Conservation (phyloP, 768 basidiomycete species). For the Tylopilus felleus region DNA sequence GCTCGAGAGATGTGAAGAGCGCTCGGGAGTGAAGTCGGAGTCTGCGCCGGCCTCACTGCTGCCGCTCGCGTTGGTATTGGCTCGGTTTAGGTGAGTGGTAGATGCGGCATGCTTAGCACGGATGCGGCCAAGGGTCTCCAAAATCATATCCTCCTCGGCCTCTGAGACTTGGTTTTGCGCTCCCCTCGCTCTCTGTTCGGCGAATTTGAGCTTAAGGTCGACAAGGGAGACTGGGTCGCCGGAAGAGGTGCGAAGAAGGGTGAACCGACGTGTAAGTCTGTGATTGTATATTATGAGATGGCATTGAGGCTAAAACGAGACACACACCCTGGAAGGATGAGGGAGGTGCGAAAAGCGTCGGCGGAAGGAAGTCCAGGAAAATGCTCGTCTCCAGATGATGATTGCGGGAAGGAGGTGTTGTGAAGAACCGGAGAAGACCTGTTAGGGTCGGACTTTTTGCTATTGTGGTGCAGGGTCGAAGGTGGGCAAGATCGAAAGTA, state of each 20-base stretch:
- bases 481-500: slow-evolving; percentile 21
- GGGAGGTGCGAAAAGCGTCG: slow-evolving; percentile 81
- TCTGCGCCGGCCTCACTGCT: slow-evolving; percentile 20
- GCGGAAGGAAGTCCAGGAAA: slow-evolving; percentile 61
- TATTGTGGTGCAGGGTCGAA: slow-evolving; percentile 34
- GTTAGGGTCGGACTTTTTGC: slow-evolving; percentile 72
- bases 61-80: slow-evolving; percentile 16
- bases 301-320: slow-evolving; percentile 6
- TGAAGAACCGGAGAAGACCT: slow-evolving; percentile 46
- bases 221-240: slow-evolving; percentile 66
- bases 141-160: slow-evolving; percentile 81
- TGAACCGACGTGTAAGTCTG: slow-evolving; percentile 81
- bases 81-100: slow-evolving; percentile 15
- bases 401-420: slow-evolving; percentile 26
- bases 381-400: slow-evolving; percentile 35
- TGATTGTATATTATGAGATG: slow-evolving; percentile 15
- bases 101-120: slow-evolving; percentile 35
- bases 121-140: slow-evolving; percentile 65
- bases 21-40: slow-evolving; percentile 32
- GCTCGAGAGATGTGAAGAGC: slow-evolving; percentile 36
- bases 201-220: slow-evolving; percentile 62
- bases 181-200: slow-evolving; percentile 72
- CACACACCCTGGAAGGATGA: slow-evolving; percentile 81
- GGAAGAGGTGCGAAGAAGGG: slow-evolving; percentile 65
- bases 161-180: slow-evolving; percentile 67